Evolutionary conservation across 2,329 filamentous ascomycete species (phyloP), one percentile per base, ranked within the genome.

Genomic region (Fusarium sp.): DNA sequence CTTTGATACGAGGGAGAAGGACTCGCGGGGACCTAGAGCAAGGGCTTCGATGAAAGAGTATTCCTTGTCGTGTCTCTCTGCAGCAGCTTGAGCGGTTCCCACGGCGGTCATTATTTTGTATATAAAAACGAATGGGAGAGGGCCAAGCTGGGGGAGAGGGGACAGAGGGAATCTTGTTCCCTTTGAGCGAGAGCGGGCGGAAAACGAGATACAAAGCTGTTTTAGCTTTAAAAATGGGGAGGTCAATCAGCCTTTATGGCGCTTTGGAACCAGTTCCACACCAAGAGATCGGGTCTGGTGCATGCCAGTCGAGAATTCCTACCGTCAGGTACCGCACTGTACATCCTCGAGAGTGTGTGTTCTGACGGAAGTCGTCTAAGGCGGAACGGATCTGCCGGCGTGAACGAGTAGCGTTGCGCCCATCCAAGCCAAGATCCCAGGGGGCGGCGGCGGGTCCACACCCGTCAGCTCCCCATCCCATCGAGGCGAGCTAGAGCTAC

Each of bases 21-120:
- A 76, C 59, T 78, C 74, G 31, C 73, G 74, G 21, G 74, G 75
- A 58, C 74, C 66, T 35, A 79, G 76, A 57, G 72, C 66, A 56
- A 79, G 76, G 37, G 78, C 78, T 76, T 79, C 78, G 48, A 79
- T 75, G 63, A 79, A 79, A 64, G 78, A 79, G 70, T 77, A 79
- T 62, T 79, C 77, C 69, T 78, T 75, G 66, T 77, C 74, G 44
- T 55, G 48, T 73, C 66, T 70, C 52, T 73, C 71, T 57, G 61
- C 62, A 60, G 65, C 65, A 45, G 51, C 49, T 38, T 55, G 44
- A 66, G 37, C 21, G 25, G 60, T 69, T 48, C 61, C 76, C 71
- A 70, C 73, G 48, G 65, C 45, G 71, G 65, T 76, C 76, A 77
- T 77, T 49, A 71, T 76, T 72, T 73, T 72, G 65, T 65, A 66